phyloP scores from a whole-genome alignment of 441 rosid genomes.

The Melastoma candidum region DNA sequence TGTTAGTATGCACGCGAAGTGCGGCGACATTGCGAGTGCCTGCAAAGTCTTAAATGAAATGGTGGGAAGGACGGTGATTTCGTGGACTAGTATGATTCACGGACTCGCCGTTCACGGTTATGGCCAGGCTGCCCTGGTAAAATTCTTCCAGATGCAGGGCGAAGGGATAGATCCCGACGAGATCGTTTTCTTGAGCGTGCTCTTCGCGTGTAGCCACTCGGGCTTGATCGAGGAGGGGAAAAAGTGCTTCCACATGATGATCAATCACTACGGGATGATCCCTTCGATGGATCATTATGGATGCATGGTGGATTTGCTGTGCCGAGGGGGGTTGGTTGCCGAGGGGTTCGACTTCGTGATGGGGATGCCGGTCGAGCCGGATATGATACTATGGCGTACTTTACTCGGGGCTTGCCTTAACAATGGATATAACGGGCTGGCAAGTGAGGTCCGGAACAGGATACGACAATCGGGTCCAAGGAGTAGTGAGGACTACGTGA shows the following conservation, averaged over 20 bases:
- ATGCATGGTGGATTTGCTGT: conserved; percentile 25
- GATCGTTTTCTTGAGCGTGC: conserved; percentile 15
- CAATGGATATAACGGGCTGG: conserved; percentile 7
- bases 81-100: conserved; percentile 24
- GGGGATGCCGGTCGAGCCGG: conserved; percentile 18
- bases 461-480: conserved; percentile 2
- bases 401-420: conserved; percentile 18
- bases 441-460: conserved; percentile 10
- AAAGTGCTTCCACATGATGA: conserved; percentile 20
- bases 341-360: conserved; percentile 16
- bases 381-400: conserved; percentile 16
- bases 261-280: conserved; percentile 12
- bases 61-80: conserved; percentile 17
- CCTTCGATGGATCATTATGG: conserved; percentile 23
- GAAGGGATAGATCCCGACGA: conserved; percentile 20
- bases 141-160: conserved; percentile 22
- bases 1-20: conserved; percentile 23
- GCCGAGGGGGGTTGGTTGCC: conserved; percentile 17
- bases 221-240: conserved; percentile 22
- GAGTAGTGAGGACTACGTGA: conserved; percentile 16
- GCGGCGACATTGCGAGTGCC: conserved; percentile 17
- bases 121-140: conserved; percentile 13
- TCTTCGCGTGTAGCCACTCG: conserved; percentile 22
- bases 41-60: conserved; percentile 16
- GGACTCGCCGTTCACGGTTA: conserved; percentile 23